These are phyloP conservation scores for Hypoxylon trugodes DNA, from an alignment of 495 filamentous ascomycete genomes.

Conservation along the genomic window DNA sequence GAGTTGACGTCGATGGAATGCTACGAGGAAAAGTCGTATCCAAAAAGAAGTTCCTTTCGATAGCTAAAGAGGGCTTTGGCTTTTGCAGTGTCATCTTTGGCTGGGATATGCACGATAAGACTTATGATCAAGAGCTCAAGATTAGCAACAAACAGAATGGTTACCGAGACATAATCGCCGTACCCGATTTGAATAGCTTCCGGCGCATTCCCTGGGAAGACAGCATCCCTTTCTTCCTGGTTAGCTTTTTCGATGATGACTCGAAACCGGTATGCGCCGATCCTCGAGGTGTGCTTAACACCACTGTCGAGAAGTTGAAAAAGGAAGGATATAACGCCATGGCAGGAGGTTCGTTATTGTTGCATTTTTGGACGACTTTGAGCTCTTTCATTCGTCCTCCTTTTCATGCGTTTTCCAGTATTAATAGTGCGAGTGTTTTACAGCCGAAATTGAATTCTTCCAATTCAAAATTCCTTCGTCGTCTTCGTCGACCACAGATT, in stretches of 20 bases:
- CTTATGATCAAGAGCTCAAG: conserved; percentile 82
- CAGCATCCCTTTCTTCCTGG: conserved; percentile 89
- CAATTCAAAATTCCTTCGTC: conserved; percentile 80
- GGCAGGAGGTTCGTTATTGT: conserved; percentile 92
- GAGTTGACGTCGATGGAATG: conserved; percentile 89
- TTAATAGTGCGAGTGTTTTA: conserved; percentile 15
- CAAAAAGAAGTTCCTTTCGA: conserved; percentile 93
- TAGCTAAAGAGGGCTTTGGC: conserved; percentile 85
- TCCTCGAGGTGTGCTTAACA: conserved; percentile 78
- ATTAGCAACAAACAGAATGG: conserved; percentile 95
- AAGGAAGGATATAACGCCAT: conserved; percentile 77
- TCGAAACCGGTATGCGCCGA: conserved; percentile 80
- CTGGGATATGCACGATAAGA: conserved; percentile 98
- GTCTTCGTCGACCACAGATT: conserved; percentile 61
- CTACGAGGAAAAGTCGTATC: conserved; percentile 94
- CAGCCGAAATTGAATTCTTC: conserved; percentile 98
- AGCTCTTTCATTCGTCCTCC: not conserved
- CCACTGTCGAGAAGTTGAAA: conserved; percentile 70
- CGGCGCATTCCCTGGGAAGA: conserved; percentile 95
- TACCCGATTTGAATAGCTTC: conserved; percentile 82
- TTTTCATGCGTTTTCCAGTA: not conserved
- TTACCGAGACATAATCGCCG: conserved; percentile 86
- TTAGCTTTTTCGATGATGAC: conserved; percentile 85
- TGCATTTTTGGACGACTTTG: not conserved
- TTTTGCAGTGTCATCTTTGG: conserved; percentile 98